A percentile compares a stretch with the other conserved stretches of the same genome.
These are phyloP conservation scores for Prunus salicina DNA, from an alignment of 306 rosid species.

Conservation along the genomic window DNA sequence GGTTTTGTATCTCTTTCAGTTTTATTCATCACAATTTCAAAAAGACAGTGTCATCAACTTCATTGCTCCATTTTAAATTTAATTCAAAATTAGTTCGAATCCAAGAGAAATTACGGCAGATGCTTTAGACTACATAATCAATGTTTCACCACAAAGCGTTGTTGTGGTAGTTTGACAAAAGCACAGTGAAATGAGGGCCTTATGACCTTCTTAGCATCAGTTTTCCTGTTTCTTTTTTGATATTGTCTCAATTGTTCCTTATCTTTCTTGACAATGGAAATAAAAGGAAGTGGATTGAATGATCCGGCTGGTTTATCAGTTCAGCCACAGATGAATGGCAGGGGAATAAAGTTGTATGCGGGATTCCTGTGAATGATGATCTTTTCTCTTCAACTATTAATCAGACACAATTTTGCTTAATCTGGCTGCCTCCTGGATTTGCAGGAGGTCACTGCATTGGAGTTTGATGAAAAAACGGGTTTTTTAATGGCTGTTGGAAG, in stretches of 20 bases:
- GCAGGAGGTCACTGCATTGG: conserved; percentile 91
- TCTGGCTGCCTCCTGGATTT: conserved; percentile 10
- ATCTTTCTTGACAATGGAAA: too few relatives aligned
- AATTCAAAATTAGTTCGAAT: background rate
- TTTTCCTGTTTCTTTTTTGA: too few relatives aligned
- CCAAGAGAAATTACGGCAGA: background rate
- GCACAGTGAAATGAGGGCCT: background rate
- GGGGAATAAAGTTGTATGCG: background rate
- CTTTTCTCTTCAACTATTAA: background rate
- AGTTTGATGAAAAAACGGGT: conserved; percentile 73
- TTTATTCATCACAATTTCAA: background rate
- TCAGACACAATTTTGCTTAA: background rate
- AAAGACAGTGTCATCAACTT: background rate
- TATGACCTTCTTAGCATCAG: background rate
- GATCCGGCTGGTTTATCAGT: background rate
- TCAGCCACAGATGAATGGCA: background rate
- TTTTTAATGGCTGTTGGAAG: conserved; percentile 91
- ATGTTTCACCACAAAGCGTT: background rate
- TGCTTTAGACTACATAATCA: background rate
- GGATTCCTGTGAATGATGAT: background rate
- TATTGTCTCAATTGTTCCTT: too few relatives aligned
- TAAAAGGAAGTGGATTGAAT: background rate
- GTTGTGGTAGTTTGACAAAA: background rate
- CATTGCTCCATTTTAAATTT: background rate
- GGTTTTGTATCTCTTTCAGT: too few relatives aligned